Conservation (phyloP, 2,329 filamentous ascomycete genomes). For the Paraphoma sp. region DNA sequence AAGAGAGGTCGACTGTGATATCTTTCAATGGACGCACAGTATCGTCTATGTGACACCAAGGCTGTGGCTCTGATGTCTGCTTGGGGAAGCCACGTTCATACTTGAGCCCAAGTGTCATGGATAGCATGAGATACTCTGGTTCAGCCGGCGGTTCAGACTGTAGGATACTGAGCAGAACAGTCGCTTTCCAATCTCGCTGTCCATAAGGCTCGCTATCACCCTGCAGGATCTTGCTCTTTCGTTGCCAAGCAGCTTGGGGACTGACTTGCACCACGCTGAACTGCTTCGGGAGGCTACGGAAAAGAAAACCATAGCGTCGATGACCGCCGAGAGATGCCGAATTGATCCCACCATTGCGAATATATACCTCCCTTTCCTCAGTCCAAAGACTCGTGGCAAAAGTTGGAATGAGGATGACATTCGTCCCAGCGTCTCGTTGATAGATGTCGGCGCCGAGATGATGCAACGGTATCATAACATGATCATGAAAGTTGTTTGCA, state of each 20-base stretch:
- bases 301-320: not conserved
- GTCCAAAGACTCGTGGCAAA: not conserved
- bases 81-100: no score
- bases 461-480: constrained; percentile 14
- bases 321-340: not conserved
- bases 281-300: not conserved
- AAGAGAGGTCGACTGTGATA: not conserved
- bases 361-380: constrained; percentile 13
- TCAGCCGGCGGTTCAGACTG: not conserved
- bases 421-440: constrained; percentile 7
- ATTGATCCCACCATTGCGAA: constrained; percentile 12
- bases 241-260: not conserved
- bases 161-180: not conserved
- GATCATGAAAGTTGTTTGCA: constrained; percentile 11
- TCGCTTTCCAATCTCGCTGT: not conserved
- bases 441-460: constrained; percentile 13
- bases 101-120: not conserved
- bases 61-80: not conserved
- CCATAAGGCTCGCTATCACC: not conserved
- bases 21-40: not conserved
- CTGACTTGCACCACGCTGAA: not conserved
- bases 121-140: not conserved
- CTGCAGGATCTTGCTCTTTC: not conserved
- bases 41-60: not conserved
- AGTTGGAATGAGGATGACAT: constrained; percentile 4